A percentile compares a stretch with the other conserved stretches of the same genome.
Evolutionary conservation across 805 yeast species (phyloP).

Genomic region (Yamadazyma ubonensis): DNA sequence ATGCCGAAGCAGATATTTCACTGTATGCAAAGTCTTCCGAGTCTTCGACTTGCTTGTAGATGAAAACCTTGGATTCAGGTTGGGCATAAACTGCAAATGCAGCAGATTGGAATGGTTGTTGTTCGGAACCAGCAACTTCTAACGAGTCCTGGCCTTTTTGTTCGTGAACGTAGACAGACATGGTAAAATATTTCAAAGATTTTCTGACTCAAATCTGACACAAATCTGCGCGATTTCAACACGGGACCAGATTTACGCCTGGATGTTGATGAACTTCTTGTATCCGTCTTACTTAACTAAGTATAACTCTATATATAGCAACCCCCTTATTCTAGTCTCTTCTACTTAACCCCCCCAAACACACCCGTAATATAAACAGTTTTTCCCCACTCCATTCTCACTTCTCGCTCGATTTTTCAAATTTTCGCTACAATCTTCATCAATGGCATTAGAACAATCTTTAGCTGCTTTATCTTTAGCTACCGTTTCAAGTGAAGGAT

Average conservation of each 20-base stretch:
- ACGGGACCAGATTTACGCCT: conserved; percentile 1
- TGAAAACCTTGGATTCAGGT: conserved; percentile 56
- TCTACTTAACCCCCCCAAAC: background rate
- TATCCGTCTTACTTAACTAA: too few species aligned
- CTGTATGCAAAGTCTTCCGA: conserved; percentile 52
- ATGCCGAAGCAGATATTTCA: conserved; percentile 84
- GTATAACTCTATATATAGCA: too few species aligned
- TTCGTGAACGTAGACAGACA: conserved; percentile 71
- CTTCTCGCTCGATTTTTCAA: background rate
- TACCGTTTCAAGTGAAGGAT: too few species aligned
- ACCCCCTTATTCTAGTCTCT: background rate
- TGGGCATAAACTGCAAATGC: conserved; percentile 69
- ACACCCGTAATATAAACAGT: too few species aligned
- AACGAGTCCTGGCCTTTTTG: conserved; percentile 63
- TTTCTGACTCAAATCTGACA: background rate
- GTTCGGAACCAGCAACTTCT: conserved; percentile 56
- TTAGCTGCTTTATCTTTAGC: conserved; percentile 56
- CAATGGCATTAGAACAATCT: conserved; percentile 67
- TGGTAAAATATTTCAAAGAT: conserved; percentile 13
- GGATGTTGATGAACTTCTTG: too few species aligned
- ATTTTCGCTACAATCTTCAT: background rate
- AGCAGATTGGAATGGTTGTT: conserved; percentile 72
- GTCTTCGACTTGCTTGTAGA: conserved; percentile 61
- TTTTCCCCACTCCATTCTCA: background rate
- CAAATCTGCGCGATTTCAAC: background rate